Conservation (phyloP, 2,329 filamentous ascomycete species). For the Colletotrichum australisinense region DNA sequence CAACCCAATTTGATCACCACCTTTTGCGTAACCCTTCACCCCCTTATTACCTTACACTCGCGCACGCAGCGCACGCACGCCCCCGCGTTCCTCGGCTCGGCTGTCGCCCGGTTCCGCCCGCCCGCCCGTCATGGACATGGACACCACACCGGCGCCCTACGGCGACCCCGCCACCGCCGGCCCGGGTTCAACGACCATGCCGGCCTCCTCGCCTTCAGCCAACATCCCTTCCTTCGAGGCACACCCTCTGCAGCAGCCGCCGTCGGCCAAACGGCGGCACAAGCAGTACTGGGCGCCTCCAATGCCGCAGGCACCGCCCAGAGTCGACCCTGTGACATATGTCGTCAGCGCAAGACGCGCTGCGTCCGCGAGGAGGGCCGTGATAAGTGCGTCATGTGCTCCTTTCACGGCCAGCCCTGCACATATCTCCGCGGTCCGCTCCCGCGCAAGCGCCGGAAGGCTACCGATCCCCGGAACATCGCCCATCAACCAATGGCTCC, state of each 20-base stretch:
- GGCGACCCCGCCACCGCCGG: conserved; percentile 26
- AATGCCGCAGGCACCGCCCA: conserved; percentile 25
- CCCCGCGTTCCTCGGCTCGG: conserved; percentile 5
- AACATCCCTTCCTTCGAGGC: conserved; percentile 13
- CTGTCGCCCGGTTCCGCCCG: conserved; percentile 28
- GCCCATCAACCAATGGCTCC: conserved; percentile 33
- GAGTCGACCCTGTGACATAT: conserved; percentile 70
- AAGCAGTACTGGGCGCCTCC: not conserved
- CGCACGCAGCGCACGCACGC: not conserved
- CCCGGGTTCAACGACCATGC: conserved; percentile 7
- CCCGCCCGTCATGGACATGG: conserved; percentile 15
- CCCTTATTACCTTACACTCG: not conserved
- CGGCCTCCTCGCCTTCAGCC: conserved; percentile 7
- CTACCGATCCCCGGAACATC: conserved; percentile 39
- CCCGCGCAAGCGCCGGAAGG: conserved; percentile 44
- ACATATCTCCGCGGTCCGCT: conserved; percentile 65
- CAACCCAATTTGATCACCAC: not conserved
- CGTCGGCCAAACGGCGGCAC: not conserved
- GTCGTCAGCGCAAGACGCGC: conserved; percentile 72
- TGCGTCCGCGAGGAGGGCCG: conserved; percentile 72
- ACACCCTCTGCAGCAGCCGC: conserved; percentile 6
- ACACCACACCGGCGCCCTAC: conserved; percentile 27
- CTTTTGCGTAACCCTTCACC: not conserved
- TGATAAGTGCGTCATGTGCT: conserved; percentile 71
- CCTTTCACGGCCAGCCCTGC: conserved; percentile 75